phyloP scores from a whole-genome alignment of 192 early-diverging fungal species.

The Kickxella alabastrina region DNA sequence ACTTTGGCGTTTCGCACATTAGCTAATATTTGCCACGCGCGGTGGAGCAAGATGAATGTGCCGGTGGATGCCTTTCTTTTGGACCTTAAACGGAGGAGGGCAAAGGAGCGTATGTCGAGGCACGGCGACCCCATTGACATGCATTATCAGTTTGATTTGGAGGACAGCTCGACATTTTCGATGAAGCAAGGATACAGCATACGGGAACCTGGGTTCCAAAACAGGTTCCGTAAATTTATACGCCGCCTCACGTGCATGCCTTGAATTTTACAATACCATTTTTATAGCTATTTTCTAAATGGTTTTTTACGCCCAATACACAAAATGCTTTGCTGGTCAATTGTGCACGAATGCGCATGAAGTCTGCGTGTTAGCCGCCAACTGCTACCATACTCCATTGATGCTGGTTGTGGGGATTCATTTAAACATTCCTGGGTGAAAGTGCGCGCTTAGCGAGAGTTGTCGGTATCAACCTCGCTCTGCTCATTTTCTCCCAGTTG shows the following conservation, averaged over 20 bases:
- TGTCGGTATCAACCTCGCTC: too few relatives aligned
- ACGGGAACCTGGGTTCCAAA: not conserved
- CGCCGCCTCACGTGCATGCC: not conserved
- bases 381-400: too few relatives aligned
- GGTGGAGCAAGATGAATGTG: constrained; percentile 5
- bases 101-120: constrained; percentile 17
- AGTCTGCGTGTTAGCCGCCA: too few relatives aligned
- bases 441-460: too few relatives aligned
- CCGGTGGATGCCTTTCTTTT: not conserved
- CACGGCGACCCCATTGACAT: constrained; percentile 43
- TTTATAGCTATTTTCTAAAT: too few relatives aligned
- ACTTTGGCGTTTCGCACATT: constrained; percentile 25
- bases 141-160: constrained; percentile 27
- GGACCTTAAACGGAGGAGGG: not conserved
- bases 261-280: too few relatives aligned
- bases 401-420: too few relatives aligned
- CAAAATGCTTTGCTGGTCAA: not conserved
- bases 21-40: constrained; percentile 15
- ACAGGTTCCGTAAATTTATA: not conserved
- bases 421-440: too few relatives aligned
- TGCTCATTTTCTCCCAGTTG: too few relatives aligned
- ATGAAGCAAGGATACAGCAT: not conserved
- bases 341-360: too few relatives aligned
- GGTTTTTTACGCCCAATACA: too few relatives aligned
- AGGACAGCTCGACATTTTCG: not conserved